phyloP scores from a whole-genome alignment of 129 eudicot species.

The Helianthus annuus region DNA sequence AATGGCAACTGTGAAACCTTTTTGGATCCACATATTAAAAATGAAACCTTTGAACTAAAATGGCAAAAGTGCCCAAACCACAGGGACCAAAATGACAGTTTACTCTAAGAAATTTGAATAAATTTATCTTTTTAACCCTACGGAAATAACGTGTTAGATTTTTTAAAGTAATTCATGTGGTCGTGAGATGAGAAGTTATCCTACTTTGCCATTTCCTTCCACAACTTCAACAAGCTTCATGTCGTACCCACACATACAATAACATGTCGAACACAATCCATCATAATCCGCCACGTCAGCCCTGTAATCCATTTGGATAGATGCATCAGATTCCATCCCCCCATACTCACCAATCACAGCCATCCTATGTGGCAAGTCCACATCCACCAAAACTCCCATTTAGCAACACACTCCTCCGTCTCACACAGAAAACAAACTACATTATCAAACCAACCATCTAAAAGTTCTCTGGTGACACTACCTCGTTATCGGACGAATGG shows the following conservation, averaged over 20 bases:
- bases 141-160: neutral
- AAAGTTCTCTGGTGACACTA: constrained; percentile 2
- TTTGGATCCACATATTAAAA: too few relatives aligned
- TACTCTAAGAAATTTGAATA: neutral
- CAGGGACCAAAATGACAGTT: too few relatives aligned
- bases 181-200: constrained; percentile 2
- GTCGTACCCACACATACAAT: neutral
- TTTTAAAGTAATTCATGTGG: neutral
- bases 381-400: constrained; percentile 69
- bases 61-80: too few relatives aligned
- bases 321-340: constrained; percentile 59
- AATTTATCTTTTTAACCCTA: neutral
- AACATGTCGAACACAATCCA: constrained; percentile 28
- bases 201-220: constrained; percentile 12
- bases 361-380: constrained; percentile 56
- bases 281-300: constrained; percentile 52
- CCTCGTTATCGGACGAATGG: constrained; percentile 43
- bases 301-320: constrained; percentile 35
- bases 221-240: constrained; percentile 13
- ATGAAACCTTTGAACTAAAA: too few relatives aligned
- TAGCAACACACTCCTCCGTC: constrained; percentile 28
- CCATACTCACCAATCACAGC: constrained; percentile 48
- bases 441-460: neutral
- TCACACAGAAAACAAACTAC: neutral
- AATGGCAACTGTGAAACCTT: too few relatives aligned